phyloP scores from a whole-genome alignment of 2,329 filamentous ascomycete genomes.

The Pyricularia grisea region DNA sequence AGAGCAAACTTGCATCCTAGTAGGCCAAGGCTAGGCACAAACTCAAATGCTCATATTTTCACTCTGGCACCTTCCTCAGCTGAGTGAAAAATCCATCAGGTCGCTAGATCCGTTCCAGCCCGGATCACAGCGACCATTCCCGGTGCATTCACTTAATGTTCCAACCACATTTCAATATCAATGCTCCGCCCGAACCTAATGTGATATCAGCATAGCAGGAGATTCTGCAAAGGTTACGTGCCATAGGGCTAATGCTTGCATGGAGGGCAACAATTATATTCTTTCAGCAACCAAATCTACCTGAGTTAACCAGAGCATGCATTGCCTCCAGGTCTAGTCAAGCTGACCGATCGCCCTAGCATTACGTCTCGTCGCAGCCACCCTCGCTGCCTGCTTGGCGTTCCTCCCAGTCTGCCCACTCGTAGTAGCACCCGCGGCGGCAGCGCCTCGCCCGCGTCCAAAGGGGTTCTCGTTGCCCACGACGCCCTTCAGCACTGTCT shows the following conservation, averaged over 20 bases:
- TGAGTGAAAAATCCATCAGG: background rate
- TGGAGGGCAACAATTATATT: too few relatives aligned
- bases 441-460: background rate
- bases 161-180: background rate
- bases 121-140: background rate
- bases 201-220: background rate
- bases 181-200: background rate
- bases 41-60: background rate
- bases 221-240: background rate
- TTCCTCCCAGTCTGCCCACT: background rate
- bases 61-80: background rate
- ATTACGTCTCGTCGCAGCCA: background rate
- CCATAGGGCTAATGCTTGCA: too few relatives aligned
- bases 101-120: background rate
- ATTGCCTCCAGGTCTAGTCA: background rate
- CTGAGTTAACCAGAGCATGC: background rate
- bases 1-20: background rate
- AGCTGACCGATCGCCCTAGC: background rate
- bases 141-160: background rate
- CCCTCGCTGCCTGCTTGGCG: background rate
- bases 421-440: background rate
- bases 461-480: conserved; percentile 33
- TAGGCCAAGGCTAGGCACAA: background rate
- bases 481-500: conserved; percentile 37
- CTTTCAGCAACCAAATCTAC: too few relatives aligned